Evolutionary conservation across 345 rosid species (phyloP), one percentile per base, ranked within the genome.

Genomic region (Syzygium grande): DNA sequence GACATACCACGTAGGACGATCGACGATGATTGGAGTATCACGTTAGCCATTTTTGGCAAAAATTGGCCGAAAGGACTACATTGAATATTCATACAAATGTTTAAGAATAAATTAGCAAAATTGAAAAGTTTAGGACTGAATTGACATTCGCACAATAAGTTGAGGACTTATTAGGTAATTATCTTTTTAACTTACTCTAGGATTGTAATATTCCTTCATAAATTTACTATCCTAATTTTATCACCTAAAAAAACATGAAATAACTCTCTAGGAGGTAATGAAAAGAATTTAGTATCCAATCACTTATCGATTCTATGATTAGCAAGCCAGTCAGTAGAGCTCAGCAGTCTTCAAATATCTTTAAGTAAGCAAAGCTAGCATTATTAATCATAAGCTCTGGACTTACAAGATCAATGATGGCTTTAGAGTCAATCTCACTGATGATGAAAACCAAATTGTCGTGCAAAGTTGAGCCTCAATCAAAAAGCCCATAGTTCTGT

Each of bases 51-150:
- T n/a, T 61, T 34, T n/a, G 13, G 2, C 30, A n/a, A 61, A 61
- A 59, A 25, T 59, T 27, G 30, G 15, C 30, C 13, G 3, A 59
- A n/a, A 61, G 14, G 9, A 61, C 7, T n/a, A n/a, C 16, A n/a
- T 61, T 61, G 19, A 0, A 6, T n/a, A n/a, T 61, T 61, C 30
- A 52, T 0, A 1, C 4, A 61, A n/a, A 61, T 3, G 73, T 30
- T n/a, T 61, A 61, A n/a, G 73, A 12, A n/a, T 61, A 6, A n/a
- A 61, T 12, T n/a, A 61, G 9, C 34, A n/a, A 61, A 61, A 27
- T 27, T 12, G 0, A 61, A 2, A 5, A 0, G 0, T 5, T 25
- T 11, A 5, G 1, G 13, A 61, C 30, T 61, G 4, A 15, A 61
- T 61, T 61, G 9, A 61, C 9, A n/a, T 61, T 9, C 17, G 2